phyloP scores from a whole-genome alignment of 345 rosid genomes.

The Pugionium dolabratum region DNA sequence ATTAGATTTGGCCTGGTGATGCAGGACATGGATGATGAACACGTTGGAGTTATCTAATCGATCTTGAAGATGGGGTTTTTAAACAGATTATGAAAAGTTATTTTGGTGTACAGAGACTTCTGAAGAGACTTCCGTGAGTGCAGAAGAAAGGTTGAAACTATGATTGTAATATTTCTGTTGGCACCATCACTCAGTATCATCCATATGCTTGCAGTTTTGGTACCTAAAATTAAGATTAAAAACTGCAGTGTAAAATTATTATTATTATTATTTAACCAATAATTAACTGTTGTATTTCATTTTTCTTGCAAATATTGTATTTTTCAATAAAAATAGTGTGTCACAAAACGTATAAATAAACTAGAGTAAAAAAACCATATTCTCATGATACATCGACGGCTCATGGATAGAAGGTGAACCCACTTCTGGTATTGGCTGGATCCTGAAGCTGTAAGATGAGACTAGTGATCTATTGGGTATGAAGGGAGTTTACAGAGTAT shows the following conservation, averaged over 20 bases:
- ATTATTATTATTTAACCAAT: slow-evolving; percentile 10
- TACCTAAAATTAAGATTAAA: background rate
- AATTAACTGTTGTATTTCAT: background rate
- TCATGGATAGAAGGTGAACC: too few relatives aligned
- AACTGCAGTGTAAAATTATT: slow-evolving; percentile 16
- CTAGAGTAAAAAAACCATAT: too few relatives aligned
- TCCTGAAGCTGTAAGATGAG: too few relatives aligned
- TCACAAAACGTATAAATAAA: too few relatives aligned
- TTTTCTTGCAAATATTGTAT: background rate
- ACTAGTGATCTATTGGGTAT: too few relatives aligned
- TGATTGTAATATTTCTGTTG: slow-evolving; percentile 16
- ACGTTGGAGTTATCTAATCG: background rate
- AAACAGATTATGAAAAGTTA: slow-evolving; percentile 23
- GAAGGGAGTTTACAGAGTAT: too few relatives aligned
- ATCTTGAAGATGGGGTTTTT: slow-evolving; percentile 13
- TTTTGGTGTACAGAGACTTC: slow-evolving; percentile 35
- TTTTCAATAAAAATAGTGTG: too few relatives aligned
- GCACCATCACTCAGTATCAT: slow-evolving; percentile 18
- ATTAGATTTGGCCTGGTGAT: slow-evolving; percentile 3
- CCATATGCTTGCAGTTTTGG: slow-evolving; percentile 40
- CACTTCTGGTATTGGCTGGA: too few relatives aligned
- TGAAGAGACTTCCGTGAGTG: slow-evolving; percentile 24
- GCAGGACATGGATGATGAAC: slow-evolving; percentile 33
- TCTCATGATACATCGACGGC: too few relatives aligned
- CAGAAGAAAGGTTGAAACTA: slow-evolving; percentile 21